These are phyloP conservation scores for Polyporus tsugae DNA, from an alignment of 1,284 basidiomycete species.

Conservation along the genomic window DNA sequence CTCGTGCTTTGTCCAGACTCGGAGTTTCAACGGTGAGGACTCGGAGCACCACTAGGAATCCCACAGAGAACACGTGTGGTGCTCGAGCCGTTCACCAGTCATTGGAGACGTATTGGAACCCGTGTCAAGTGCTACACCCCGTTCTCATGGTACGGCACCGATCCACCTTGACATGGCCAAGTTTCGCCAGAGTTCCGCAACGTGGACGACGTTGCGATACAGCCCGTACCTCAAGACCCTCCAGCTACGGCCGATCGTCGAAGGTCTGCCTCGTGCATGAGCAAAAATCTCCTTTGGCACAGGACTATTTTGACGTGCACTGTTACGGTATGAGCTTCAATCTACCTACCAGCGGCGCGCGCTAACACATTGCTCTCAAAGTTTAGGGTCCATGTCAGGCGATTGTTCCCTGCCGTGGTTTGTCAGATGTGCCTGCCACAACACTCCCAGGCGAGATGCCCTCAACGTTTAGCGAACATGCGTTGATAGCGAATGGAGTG, in stretches of 20 bases:
- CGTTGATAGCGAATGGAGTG: not conserved
- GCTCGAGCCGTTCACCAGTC: not conserved
- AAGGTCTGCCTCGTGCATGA: not conserved
- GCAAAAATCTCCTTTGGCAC: not conserved
- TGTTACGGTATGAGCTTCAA: not conserved
- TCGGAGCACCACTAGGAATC: not conserved
- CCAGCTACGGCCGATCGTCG: slow-evolving; percentile 1
- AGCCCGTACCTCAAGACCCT: not conserved
- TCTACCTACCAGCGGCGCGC: not conserved
- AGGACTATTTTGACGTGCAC: not conserved
- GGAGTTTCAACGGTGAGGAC: not conserved
- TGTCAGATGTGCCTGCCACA: not conserved
- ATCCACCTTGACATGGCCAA: not conserved
- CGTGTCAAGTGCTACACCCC: not conserved
- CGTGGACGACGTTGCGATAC: not conserved
- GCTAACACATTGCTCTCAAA: not conserved
- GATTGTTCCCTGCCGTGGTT: not conserved
- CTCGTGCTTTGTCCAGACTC: not conserved
- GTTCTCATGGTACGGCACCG: not conserved
- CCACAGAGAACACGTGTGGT: not conserved
- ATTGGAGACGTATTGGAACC: not conserved
- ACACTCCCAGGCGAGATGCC: not conserved
- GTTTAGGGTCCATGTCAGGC: not conserved
- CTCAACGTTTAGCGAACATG: slow-evolving; percentile 2
- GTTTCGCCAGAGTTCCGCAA: not conserved